Evolutionary conservation across 192 early-diverging fungal species (phyloP).

Genomic region (Mortierella antarctica): DNA sequence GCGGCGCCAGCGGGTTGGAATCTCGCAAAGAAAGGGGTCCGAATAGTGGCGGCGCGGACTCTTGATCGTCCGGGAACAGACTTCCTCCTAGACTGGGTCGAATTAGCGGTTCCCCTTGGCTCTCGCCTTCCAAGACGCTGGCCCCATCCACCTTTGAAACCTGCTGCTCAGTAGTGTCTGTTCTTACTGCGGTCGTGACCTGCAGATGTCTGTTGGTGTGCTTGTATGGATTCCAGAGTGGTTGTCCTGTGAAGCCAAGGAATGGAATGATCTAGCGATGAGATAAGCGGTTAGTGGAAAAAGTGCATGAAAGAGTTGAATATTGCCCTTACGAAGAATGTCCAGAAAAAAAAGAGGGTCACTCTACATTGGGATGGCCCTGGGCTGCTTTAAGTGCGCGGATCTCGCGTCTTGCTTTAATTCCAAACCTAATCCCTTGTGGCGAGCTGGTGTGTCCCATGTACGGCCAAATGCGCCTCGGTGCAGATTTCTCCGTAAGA

Average conservation of each 20-base stretch:
- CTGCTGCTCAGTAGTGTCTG: too few relatives aligned
- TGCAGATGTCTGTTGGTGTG: background rate
- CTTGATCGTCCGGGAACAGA: background rate
- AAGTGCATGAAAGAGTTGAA: background rate
- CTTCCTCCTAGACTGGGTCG: too few relatives aligned
- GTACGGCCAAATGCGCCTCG: background rate
- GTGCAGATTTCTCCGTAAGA: background rate
- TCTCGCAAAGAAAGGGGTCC: background rate
- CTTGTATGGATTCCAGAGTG: constrained; percentile 13
- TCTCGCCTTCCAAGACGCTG: too few relatives aligned
- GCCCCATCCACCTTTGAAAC: too few relatives aligned
- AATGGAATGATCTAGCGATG: constrained; percentile 27
- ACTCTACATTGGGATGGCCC: constrained; percentile 37
- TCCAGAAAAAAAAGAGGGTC: background rate
- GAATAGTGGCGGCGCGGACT: background rate
- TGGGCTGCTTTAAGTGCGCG: constrained; percentile 34
- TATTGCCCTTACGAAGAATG: background rate
- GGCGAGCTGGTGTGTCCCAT: constrained; percentile 9
- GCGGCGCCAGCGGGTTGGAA: too few relatives aligned
- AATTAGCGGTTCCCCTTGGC: too few relatives aligned
- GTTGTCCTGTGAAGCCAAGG: constrained; percentile 29
- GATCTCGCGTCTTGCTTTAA: constrained; percentile 42
- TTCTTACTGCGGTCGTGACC: too few relatives aligned
- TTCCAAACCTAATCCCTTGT: constrained; percentile 22
- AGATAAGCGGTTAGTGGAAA: background rate